Evolutionary conservation across 192 early-diverging fungal species (phyloP).

Genomic region (Phycomyces nitens): DNA sequence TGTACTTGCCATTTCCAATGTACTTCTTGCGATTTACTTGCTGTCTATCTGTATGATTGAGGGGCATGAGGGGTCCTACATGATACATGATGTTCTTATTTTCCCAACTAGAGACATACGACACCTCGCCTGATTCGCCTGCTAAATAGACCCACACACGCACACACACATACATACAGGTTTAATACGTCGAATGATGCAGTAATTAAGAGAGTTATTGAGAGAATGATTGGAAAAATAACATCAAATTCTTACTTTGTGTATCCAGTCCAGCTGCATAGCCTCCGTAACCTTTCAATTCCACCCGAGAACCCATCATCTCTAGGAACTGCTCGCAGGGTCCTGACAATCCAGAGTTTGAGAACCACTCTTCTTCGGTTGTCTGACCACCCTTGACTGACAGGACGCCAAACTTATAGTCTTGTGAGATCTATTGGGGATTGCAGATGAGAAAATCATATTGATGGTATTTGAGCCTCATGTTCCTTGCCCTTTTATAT

Average conservation of each 20-base stretch:
- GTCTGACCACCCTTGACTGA: constrained; percentile 61
- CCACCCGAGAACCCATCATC: constrained; percentile 65
- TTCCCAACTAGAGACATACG: constrained; percentile 74
- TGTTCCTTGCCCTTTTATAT: background rate
- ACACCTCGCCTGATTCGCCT: constrained; percentile 65
- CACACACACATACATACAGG: background rate
- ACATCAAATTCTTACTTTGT: constrained; percentile 58
- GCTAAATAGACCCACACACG: constrained; percentile 27
- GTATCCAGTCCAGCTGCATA: constrained; percentile 78
- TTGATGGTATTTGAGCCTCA: background rate
- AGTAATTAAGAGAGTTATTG: background rate
- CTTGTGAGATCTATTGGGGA: constrained; percentile 21
- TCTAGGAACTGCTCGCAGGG: constrained; percentile 59
- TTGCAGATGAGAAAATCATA: background rate
- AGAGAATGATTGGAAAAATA: background rate
- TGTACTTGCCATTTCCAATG: constrained; percentile 49
- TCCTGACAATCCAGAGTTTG: constrained; percentile 54
- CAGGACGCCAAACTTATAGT: constrained; percentile 81
- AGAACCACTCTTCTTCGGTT: constrained; percentile 73
- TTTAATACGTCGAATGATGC: background rate
- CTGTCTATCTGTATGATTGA: constrained; percentile 57
- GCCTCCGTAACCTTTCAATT: constrained; percentile 69
- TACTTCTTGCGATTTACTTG: constrained; percentile 63
- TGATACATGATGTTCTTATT: constrained; percentile 82
- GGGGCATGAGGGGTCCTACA: constrained; percentile 70